These are phyloP conservation scores for Podospora fimiseda DNA, from an alignment of 495 filamentous ascomycete species.

Conservation along the genomic window DNA sequence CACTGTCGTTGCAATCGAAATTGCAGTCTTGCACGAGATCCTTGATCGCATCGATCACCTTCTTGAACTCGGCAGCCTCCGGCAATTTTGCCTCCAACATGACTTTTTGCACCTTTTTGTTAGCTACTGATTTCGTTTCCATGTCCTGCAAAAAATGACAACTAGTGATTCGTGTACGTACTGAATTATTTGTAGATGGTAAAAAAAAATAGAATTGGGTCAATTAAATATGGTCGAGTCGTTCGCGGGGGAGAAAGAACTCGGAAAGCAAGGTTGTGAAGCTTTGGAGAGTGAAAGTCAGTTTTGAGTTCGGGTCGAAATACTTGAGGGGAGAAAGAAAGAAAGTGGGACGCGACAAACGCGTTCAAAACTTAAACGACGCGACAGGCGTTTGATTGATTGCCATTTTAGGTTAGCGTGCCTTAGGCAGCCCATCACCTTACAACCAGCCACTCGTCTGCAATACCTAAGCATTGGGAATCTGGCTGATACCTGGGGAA, in stretches of 20 bases:
- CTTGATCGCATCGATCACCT: conserved; percentile 98
- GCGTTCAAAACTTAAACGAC: conserved; percentile 13
- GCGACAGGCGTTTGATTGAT: conserved; percentile 26
- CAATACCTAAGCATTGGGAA: no score
- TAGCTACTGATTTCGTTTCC: conserved; percentile 3
- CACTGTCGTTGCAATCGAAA: conserved; percentile 99
- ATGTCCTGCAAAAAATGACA: neutral
- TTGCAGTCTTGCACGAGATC: conserved; percentile 99
- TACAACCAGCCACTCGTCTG: neutral
- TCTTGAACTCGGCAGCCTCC: conserved; percentile 91
- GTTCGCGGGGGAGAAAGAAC: neutral
- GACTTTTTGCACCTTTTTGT: conserved; percentile 19
- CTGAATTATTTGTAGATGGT: neutral
- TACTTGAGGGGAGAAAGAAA: conserved; percentile 7
- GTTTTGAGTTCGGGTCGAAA: conserved; percentile 5
- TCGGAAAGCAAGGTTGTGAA: neutral
- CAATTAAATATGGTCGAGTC: neutral
- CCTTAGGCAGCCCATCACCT: neutral
- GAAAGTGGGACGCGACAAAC: conserved; percentile 19
- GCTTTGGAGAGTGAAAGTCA: neutral
- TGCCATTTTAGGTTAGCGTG: conserved; percentile 12
- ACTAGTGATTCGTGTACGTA: neutral
- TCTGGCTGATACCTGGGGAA: no score
- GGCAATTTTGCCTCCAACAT: conserved; percentile 97
- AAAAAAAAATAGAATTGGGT: neutral